Percentiles rank a stretch among this genome's conserved stretches.
These are phyloP conservation scores for Fusarium brachygibbosum DNA, from an alignment of 2,329 filamentous ascomycete species.

Conservation along the genomic window DNA sequence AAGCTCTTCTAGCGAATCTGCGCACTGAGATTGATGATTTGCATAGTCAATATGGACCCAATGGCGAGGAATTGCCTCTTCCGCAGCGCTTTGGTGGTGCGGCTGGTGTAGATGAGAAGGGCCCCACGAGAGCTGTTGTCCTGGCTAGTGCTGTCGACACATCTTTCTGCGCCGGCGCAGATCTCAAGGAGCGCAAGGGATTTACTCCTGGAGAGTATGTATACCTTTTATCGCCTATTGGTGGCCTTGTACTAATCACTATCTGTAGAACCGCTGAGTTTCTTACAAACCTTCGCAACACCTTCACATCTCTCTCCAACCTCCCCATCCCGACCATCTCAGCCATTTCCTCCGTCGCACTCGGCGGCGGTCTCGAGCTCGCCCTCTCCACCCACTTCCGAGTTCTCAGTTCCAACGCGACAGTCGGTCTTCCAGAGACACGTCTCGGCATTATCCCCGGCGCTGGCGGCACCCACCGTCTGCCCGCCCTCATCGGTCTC, in stretches of 20 bases:
- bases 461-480: slow-evolving; percentile 90
- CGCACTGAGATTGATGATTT: slow-evolving; percentile 80
- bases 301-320: slow-evolving; percentile 78
- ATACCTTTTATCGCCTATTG: not conserved
- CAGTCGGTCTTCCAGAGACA: slow-evolving; percentile 90
- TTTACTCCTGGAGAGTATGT: slow-evolving; percentile 84
- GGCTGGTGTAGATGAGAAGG: slow-evolving; percentile 60
- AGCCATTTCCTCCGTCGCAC: slow-evolving; percentile 85
- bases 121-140: slow-evolving; percentile 82
- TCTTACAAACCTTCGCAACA: slow-evolving; percentile 79
- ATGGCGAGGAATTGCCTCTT: slow-evolving; percentile 65
- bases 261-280: slow-evolving; percentile 79
- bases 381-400: slow-evolving; percentile 91
- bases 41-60: slow-evolving; percentile 69
- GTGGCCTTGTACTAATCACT: slow-evolving; percentile 2
- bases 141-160: slow-evolving; percentile 87
- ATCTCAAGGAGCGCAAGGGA: slow-evolving; percentile 86
- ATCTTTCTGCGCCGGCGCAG: slow-evolving; percentile 94
- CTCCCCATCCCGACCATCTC: slow-evolving; percentile 92
- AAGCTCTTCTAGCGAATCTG: slow-evolving; percentile 78
- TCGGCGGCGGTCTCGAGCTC: slow-evolving; percentile 94
- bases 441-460: slow-evolving; percentile 94
- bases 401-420: slow-evolving; percentile 83
- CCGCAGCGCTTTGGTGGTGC: slow-evolving; percentile 60
- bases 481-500: slow-evolving; percentile 84